Conservation (phyloP, 2,329 filamentous ascomycete genomes). For the Huntiella decipiens region DNA sequence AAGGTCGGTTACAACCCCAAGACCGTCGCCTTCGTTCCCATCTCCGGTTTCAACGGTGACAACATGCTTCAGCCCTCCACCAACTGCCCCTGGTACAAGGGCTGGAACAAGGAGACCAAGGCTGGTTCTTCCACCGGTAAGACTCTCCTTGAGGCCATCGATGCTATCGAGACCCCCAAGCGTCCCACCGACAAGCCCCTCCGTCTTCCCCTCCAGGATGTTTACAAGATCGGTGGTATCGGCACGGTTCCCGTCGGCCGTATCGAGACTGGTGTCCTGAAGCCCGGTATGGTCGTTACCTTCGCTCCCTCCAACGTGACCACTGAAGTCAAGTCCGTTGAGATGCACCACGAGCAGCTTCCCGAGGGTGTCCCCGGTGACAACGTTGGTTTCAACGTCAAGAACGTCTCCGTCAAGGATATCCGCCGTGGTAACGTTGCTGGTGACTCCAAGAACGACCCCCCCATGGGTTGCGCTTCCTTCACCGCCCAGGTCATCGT, state of each 20-base stretch:
- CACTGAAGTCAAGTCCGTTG: conserved; percentile 99
- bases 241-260: conserved; percentile 98
- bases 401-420: conserved; percentile 99
- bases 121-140: conserved; percentile 70
- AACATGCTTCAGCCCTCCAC: conserved; percentile 85
- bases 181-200: conserved; percentile 98
- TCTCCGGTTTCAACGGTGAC: conserved; percentile 99
- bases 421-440: conserved; percentile 99
- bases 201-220: conserved; percentile 99
- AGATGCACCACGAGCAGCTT: conserved; percentile 99
- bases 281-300: conserved; percentile 84
- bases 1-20: conserved; percentile 99
- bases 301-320: conserved; percentile 97
- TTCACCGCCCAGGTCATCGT: conserved; percentile 99
- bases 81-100: conserved; percentile 99
- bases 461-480: conserved; percentile 67
- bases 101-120: conserved; percentile 91
- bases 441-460: conserved; percentile 99
- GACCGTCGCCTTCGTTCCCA: conserved; percentile 93
- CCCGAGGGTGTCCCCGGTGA: conserved; percentile 87
- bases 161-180: conserved; percentile 78
- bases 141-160: conserved; percentile 98
- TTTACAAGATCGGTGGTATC: conserved; percentile 99
- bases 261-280: conserved; percentile 98
- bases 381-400: conserved; percentile 99